phyloP scores from a whole-genome alignment of 345 rosid genomes.

The Populus pruinosa region DNA sequence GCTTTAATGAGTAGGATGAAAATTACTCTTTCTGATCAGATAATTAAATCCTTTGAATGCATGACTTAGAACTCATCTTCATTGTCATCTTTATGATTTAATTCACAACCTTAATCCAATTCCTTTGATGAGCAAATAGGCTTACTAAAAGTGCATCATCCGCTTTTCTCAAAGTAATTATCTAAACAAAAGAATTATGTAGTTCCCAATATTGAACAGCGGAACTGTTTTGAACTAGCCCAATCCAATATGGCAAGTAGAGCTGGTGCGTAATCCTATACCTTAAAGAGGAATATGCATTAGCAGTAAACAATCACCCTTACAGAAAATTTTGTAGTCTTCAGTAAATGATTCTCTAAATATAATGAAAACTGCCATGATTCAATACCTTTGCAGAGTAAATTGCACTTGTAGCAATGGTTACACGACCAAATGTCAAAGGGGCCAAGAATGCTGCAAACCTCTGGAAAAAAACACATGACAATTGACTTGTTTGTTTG shows the following conservation, averaged over 20 bases:
- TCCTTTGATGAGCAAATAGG: not conserved
- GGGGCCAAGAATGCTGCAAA: slow-evolving; percentile 97
- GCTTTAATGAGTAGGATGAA: not conserved
- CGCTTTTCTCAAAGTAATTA: not conserved
- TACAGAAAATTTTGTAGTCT: not conserved
- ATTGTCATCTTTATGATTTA: not conserved
- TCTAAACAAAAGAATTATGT: not conserved
- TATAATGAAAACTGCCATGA: not conserved
- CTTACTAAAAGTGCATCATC: not conserved
- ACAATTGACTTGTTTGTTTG: not conserved
- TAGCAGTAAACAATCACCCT: not conserved
- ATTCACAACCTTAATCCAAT: not conserved
- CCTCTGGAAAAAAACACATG: slow-evolving; percentile 46
- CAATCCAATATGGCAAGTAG: not conserved
- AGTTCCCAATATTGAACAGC: no score
- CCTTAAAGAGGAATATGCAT: not conserved
- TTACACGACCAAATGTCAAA: slow-evolving; percentile 83
- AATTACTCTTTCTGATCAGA: not conserved
- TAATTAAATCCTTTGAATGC: not conserved
- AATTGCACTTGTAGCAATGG: slow-evolving; percentile 58
- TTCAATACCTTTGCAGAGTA: slow-evolving; percentile 67
- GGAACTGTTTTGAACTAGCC: not conserved
- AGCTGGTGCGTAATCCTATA: not conserved
- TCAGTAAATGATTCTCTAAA: not conserved
- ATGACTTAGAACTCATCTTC: not conserved